Percentiles rank a stretch among this genome's conserved stretches.
phyloP scores from a whole-genome alignment of 2,329 filamentous ascomycete species.

The Pseudocercospora cruenta region DNA sequence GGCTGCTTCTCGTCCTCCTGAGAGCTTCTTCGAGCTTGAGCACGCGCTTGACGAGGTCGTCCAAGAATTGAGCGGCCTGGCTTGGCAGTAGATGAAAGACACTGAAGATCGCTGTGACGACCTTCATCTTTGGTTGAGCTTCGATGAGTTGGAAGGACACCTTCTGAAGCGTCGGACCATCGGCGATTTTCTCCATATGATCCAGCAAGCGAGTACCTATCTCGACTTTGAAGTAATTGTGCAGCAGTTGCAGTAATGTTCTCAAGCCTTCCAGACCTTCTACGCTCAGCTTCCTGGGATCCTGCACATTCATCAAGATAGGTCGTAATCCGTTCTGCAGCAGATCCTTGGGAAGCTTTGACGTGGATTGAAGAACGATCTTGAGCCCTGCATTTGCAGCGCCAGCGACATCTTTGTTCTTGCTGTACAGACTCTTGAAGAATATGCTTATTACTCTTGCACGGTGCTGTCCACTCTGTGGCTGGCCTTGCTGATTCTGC shows the following conservation, averaged over 20 bases:
- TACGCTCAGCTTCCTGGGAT: slow-evolving; percentile 85
- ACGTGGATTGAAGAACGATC: slow-evolving; percentile 82
- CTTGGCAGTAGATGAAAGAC: slow-evolving; percentile 95
- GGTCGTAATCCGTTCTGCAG: slow-evolving; percentile 91
- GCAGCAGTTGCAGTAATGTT: slow-evolving; percentile 84
- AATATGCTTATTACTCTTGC: slow-evolving; percentile 83
- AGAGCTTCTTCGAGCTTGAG: slow-evolving; percentile 84
- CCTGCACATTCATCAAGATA: slow-evolving; percentile 94
- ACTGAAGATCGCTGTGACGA: slow-evolving; percentile 91
- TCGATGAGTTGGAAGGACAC: slow-evolving; percentile 95
- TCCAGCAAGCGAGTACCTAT: slow-evolving; percentile 92
- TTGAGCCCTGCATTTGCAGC: slow-evolving; percentile 90
- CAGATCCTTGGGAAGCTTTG: slow-evolving; percentile 91
- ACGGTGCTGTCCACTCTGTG: slow-evolving; percentile 63
- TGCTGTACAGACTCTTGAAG: slow-evolving; percentile 95
- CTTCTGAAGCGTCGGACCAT: slow-evolving; percentile 77
- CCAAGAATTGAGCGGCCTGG: slow-evolving; percentile 88
- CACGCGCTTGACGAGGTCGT: slow-evolving; percentile 85
- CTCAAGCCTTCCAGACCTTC: slow-evolving; percentile 90
- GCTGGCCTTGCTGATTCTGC: slow-evolving; percentile 34
- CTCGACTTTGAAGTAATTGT: slow-evolving; percentile 98
- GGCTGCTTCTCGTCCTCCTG: slow-evolving; percentile 84
- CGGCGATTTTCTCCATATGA: slow-evolving; percentile 88
- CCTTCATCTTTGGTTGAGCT: slow-evolving; percentile 88
- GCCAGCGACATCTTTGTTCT: slow-evolving; percentile 87